A percentile compares a stretch with the other conserved stretches of the same genome.
Conservation (phyloP, 768 basidiomycete genomes). For the Suillus fuscotomentosus region DNA sequence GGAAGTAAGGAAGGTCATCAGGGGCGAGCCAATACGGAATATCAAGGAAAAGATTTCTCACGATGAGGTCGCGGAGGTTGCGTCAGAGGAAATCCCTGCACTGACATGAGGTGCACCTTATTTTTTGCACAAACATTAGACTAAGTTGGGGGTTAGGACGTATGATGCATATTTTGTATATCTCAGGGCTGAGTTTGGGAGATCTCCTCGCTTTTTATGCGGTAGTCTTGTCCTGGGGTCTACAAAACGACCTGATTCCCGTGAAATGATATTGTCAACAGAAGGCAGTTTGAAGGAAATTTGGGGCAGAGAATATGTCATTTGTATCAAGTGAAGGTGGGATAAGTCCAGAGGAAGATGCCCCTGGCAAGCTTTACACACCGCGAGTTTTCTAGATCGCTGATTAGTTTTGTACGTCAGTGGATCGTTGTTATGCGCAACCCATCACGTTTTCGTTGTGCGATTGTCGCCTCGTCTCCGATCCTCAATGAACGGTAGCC, state of each 20-base stretch:
- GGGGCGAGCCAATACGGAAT: constrained; percentile 74
- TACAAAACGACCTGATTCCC: background rate
- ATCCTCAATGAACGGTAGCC: background rate
- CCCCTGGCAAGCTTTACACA: background rate
- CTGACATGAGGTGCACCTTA: constrained; percentile 11
- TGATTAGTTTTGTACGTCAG: background rate
- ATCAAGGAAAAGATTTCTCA: constrained; percentile 66
- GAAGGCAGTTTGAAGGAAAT: background rate
- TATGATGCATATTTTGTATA: constrained; percentile 14
- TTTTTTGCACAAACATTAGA: constrained; percentile 8
- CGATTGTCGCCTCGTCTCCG: background rate
- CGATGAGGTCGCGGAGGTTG: constrained; percentile 27
- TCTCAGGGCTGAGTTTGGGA: constrained; percentile 1
- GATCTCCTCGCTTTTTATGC: background rate
- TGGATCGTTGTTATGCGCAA: constrained; percentile 1
- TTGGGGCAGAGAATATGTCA: background rate
- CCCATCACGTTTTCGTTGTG: background rate
- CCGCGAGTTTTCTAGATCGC: background rate
- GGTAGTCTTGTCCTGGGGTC: background rate
- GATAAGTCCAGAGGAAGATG: background rate
- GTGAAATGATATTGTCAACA: background rate
- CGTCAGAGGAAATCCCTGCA: constrained; percentile 8
- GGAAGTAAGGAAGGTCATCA: constrained; percentile 85
- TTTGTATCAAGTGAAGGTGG: background rate
- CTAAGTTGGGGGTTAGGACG: constrained; percentile 10